Evolutionary conservation across 768 basidiomycete species (phyloP).

Genomic region (Leucogyrophana mollusca): DNA sequence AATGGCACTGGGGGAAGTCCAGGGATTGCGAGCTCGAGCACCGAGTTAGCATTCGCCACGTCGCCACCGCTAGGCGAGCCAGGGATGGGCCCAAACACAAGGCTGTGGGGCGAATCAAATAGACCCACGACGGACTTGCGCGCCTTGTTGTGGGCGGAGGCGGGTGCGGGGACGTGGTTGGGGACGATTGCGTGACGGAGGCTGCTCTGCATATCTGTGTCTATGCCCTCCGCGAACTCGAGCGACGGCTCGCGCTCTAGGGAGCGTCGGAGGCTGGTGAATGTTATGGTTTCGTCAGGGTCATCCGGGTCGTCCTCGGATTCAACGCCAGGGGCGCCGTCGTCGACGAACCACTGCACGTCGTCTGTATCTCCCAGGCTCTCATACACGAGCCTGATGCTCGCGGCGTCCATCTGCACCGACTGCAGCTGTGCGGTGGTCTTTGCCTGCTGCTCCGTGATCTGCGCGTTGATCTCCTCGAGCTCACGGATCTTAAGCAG

Average conservation of each 20-base stretch:
- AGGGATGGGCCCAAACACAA: background rate
- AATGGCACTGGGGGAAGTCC: constrained; percentile 31
- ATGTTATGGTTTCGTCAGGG: constrained; percentile 29
- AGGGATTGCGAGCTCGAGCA: constrained; percentile 31
- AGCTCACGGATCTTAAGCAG: constrained; percentile 74
- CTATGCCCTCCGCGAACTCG: constrained; percentile 19
- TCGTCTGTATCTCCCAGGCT: constrained; percentile 56
- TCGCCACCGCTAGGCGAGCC: constrained; percentile 8
- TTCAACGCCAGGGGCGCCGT: constrained; percentile 32
- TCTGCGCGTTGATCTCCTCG: constrained; percentile 68
- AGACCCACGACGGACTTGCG: constrained; percentile 62
- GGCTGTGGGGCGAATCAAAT: constrained; percentile 42
- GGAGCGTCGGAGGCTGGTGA: constrained; percentile 26
- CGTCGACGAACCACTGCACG: constrained; percentile 39
- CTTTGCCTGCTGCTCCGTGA: constrained; percentile 61
- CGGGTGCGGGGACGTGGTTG: constrained; percentile 17
- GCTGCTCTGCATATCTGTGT: constrained; percentile 24
- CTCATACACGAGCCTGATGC: constrained; percentile 70
- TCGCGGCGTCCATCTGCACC: constrained; percentile 71
- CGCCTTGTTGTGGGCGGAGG: constrained; percentile 24
- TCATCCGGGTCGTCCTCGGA: constrained; percentile 24
- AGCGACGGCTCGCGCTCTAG: constrained; percentile 19
- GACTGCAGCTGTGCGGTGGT: constrained; percentile 62
- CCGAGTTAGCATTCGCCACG: constrained; percentile 16
- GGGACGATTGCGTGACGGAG: constrained; percentile 11